These are phyloP conservation scores for Raffaelea ambrosiae DNA, from an alignment of 2,329 filamentous ascomycete species.

Conservation along the genomic window DNA sequence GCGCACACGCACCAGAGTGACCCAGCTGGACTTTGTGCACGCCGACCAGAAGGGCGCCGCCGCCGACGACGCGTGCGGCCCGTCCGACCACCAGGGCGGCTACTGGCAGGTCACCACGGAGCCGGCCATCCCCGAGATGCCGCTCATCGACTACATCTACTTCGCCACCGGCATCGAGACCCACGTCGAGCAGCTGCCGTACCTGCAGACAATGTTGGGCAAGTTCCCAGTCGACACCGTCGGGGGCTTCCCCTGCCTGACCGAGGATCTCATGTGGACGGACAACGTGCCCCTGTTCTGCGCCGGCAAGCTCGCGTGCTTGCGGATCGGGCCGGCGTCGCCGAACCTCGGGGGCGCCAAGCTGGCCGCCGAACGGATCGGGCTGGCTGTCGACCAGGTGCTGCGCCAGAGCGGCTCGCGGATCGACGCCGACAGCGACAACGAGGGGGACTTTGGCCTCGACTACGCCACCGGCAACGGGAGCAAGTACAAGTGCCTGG, in stretches of 20 bases:
- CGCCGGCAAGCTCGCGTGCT: constrained; percentile 11
- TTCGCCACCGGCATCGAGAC: constrained; percentile 66
- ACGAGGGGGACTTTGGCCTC: not conserved
- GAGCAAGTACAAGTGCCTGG: constrained; percentile 11
- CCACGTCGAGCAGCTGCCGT: constrained; percentile 51
- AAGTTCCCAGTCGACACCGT: constrained; percentile 53
- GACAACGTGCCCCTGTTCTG: constrained; percentile 51
- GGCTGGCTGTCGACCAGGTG: constrained; percentile 1
- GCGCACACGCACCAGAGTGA: constrained; percentile 44
- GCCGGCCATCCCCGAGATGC: constrained; percentile 42
- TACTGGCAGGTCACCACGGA: constrained; percentile 38
- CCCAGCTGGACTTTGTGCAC: constrained; percentile 36
- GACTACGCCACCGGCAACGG: constrained; percentile 9
- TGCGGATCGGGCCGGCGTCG: constrained; percentile 11
- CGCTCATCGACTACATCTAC: constrained; percentile 60
- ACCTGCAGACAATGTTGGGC: constrained; percentile 48
- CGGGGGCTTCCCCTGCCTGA: constrained; percentile 64
- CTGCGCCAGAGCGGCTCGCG: not conserved
- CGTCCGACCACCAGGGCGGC: constrained; percentile 15
- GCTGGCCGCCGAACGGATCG: constrained; percentile 11
- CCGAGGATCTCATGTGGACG: constrained; percentile 68
- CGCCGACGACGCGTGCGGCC: not conserved
- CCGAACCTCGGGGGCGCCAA: constrained; percentile 13
- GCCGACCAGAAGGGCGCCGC: not conserved
- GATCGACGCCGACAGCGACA: not conserved